Base-by-base conservation (phyloP, 495 filamentous ascomycete species). In the Aspergillus homomorphus region DNA sequence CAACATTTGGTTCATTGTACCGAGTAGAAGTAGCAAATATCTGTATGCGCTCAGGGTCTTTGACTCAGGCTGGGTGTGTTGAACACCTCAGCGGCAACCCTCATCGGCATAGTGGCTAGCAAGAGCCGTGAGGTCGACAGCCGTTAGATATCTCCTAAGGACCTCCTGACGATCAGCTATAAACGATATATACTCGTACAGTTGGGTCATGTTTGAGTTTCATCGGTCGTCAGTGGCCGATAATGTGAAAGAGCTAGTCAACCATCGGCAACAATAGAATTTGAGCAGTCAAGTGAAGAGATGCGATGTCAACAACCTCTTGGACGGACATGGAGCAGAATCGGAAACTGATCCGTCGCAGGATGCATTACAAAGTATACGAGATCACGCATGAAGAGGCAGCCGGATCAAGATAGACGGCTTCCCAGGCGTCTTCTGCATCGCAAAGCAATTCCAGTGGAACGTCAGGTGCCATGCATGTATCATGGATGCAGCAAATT, bases 31-130 rank as follows among this genome's bases (percentile, higher is more conserved):
- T 49, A n/a, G n/a, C n/a, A n/a, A n/a, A n/a, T n/a, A n/a, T n/a
- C n/a, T n/a, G n/a, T 66, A 61, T 9, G 57, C 59, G 1, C 63
- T 63, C 42, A 66, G 18, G n/a, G 61, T 60, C 45, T 70, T 70
- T 53, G 60, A 59, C 14, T 61, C 52, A 9, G 62, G 66, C 33
- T 68, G 63, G 26, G 66, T 20, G 12, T 54, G 60, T 8, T 62
- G 68, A 0, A 63, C 48, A 20, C 62, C 61, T 4, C 60, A 64
- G 42, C 62, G 60, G 30, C 66, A 68, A 12, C 65, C 56, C 26
- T 65, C 49, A 22, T 50, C 53, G 33, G 60, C 66, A 56, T 66
- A 66, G 45, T 67, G 60, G 3, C 60, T 59, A 3, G 62, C 51
- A 45, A 67, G 51, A 8, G 50, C 56, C 3, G 59, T 54, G 18